A percentile compares a stretch with the other conserved stretches of the same genome.
These are phyloP conservation scores for Kodamaea sp. DNA, from an alignment of 1,139 yeast genomes.

Conservation along the genomic window DNA sequence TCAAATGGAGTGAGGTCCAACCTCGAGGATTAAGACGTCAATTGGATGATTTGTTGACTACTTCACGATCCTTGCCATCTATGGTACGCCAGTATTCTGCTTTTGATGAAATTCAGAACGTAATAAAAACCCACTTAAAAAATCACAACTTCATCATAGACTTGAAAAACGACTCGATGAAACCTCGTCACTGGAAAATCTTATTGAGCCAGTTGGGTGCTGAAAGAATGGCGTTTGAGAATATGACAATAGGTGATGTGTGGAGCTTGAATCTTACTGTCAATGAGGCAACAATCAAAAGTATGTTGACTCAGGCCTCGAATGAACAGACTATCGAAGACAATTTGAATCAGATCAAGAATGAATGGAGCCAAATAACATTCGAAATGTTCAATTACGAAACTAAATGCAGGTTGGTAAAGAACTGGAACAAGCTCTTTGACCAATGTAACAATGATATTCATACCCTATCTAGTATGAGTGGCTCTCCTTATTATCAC, in stretches of 20 bases:
- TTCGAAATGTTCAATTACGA: slow-evolving; percentile 61
- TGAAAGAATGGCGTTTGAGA: slow-evolving; percentile 16
- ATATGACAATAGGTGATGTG: slow-evolving; percentile 57
- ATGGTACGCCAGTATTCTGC: slow-evolving; percentile 70
- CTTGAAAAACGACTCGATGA: slow-evolving; percentile 58
- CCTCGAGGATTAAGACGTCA: slow-evolving; percentile 48
- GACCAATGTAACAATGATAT: slow-evolving; percentile 63
- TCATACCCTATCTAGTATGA: slow-evolving; percentile 68
- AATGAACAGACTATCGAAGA: slow-evolving; percentile 72
- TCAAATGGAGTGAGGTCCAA: slow-evolving; percentile 54
- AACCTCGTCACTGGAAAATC: slow-evolving; percentile 70
- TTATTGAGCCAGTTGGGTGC: slow-evolving; percentile 39
- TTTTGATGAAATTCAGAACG: slow-evolving; percentile 57
- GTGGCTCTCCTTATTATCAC: slow-evolving; percentile 61
- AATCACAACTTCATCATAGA: slow-evolving; percentile 45
- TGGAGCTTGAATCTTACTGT: slow-evolving; percentile 54
- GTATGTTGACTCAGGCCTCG: slow-evolving; percentile 63
- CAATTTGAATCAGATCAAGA: slow-evolving; percentile 48
- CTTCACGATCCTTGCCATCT: slow-evolving; percentile 56
- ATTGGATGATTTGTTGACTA: slow-evolving; percentile 52
- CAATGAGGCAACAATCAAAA: slow-evolving; percentile 50
- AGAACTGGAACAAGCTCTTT: slow-evolving; percentile 68
- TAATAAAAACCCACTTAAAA: slow-evolving; percentile 43
- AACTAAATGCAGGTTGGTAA: slow-evolving; percentile 56
- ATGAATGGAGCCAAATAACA: slow-evolving; percentile 48